phyloP scores from a whole-genome alignment of 2,329 filamentous ascomycete species.

The Ophiosphaerella narmari region DNA sequence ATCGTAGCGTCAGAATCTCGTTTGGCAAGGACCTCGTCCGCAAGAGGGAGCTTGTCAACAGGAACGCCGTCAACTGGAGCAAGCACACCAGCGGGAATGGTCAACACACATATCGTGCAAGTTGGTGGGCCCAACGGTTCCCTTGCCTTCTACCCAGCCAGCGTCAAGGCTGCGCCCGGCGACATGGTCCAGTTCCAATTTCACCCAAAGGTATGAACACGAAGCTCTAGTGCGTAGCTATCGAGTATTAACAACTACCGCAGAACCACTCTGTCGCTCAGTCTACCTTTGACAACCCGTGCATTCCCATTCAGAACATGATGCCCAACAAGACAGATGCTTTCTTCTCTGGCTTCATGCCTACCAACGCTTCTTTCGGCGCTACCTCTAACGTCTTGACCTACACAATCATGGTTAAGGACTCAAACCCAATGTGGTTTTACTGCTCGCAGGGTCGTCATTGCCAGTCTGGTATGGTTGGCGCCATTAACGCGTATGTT shows the following conservation, averaged over 20 bases:
- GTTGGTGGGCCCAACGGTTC: conserved; percentile 61
- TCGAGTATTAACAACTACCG: conserved; percentile 8
- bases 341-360: conserved; percentile 69
- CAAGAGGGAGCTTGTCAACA: conserved; percentile 11
- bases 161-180: conserved; percentile 66
- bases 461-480: conserved; percentile 75
- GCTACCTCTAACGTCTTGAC: conserved; percentile 58
- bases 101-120: conserved; percentile 63
- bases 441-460: conserved; percentile 77
- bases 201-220: conserved; percentile 48
- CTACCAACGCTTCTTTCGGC: conserved; percentile 50
- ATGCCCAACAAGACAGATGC: conserved; percentile 54
- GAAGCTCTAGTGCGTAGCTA: background rate
- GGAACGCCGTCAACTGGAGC: conserved; percentile 7
- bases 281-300: conserved; percentile 74
- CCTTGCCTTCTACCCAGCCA: conserved; percentile 69
- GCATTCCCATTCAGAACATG: conserved; percentile 61
- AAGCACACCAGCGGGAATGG: conserved; percentile 15
- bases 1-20: conserved; percentile 27
- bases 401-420: conserved; percentile 72
- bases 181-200: conserved; percentile 61
- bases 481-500: conserved; percentile 75
- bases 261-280: conserved; percentile 79
- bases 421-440: conserved; percentile 74
- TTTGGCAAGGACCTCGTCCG: conserved; percentile 8